Percentiles rank a stretch among this genome's conserved stretches.
These are phyloP conservation scores for Elongisporangium prolatum DNA, from an alignment of 352 stramenopile genomes.

Conservation along the genomic window DNA sequence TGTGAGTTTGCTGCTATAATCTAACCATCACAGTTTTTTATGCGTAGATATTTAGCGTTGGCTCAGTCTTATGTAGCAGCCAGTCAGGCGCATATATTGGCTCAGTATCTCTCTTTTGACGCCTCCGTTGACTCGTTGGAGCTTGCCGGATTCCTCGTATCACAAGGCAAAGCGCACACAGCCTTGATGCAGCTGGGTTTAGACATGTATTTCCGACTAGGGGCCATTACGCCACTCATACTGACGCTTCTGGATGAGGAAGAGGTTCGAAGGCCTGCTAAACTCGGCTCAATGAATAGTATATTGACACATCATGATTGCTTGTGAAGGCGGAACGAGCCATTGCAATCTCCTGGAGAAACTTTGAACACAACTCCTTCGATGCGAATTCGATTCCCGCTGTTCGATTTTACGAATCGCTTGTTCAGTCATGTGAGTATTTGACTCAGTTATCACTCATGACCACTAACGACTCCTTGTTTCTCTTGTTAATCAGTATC, in stretches of 20 bases:
- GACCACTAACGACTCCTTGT: neutral
- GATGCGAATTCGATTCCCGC: constrained; percentile 35
- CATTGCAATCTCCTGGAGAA: constrained; percentile 44
- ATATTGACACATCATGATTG: no score
- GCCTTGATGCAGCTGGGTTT: constrained; percentile 50
- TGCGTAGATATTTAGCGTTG: constrained; percentile 43
- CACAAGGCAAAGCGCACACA: constrained; percentile 13
- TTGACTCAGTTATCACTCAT: neutral
- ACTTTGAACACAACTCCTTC: constrained; percentile 29
- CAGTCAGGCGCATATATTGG: constrained; percentile 42
- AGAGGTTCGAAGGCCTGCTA: constrained; percentile 35
- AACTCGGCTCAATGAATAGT: no score
- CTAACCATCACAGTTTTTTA: neutral
- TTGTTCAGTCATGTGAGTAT: constrained; percentile 23
- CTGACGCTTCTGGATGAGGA: constrained; percentile 39
- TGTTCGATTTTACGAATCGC: constrained; percentile 40
- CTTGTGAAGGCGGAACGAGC: constrained; percentile 28
- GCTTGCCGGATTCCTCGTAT: constrained; percentile 50
- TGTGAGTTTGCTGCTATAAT: neutral
- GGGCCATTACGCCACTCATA: constrained; percentile 37
- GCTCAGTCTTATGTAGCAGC: constrained; percentile 45
- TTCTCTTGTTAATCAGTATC: constrained; percentile 24
- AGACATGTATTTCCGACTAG: constrained; percentile 65
- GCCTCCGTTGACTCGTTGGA: constrained; percentile 49
- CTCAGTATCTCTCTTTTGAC: constrained; percentile 62